These are phyloP conservation scores for Hypoxylon sp. DNA, from an alignment of 2,329 filamentous ascomycete genomes.

Conservation along the genomic window DNA sequence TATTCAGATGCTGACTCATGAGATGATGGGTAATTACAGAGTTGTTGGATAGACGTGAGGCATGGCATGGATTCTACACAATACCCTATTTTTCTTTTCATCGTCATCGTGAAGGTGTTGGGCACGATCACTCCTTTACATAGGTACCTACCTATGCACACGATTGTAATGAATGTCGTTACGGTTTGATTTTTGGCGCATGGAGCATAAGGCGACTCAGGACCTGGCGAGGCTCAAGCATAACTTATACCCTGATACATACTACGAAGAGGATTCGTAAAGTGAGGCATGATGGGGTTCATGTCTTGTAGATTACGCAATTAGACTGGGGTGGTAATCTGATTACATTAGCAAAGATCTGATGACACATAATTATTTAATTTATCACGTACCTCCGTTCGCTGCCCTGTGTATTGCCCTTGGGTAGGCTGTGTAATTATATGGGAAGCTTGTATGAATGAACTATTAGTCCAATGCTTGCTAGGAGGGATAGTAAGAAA, in stretches of 20 bases:
- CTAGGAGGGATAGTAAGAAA: conserved; percentile 8
- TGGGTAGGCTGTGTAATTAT: background rate
- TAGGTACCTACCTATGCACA: conserved; percentile 19
- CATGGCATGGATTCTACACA: background rate
- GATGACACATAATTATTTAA: background rate
- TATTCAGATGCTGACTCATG: conserved; percentile 34
- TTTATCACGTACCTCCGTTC: conserved; percentile 3
- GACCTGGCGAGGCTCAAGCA: conserved; percentile 36
- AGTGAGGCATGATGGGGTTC: conserved; percentile 10
- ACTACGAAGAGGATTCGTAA: conserved; percentile 5
- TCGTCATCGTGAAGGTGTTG: background rate
- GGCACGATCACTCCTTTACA: conserved; percentile 1
- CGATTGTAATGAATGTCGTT: conserved; percentile 34
- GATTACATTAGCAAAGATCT: conserved; percentile 5
- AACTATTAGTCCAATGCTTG: background rate
- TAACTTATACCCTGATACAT: conserved; percentile 36
- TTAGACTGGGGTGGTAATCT: conserved; percentile 15
- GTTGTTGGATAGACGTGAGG: conserved; percentile 1
- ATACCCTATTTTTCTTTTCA: conserved; percentile 6
- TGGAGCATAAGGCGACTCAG: conserved; percentile 16
- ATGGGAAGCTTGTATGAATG: conserved; percentile 1
- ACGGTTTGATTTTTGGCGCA: conserved; percentile 41
- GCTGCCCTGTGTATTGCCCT: background rate
- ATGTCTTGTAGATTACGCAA: background rate
- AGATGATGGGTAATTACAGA: conserved; percentile 3